Percentiles rank a stretch among this genome's conserved stretches.
Conservation (phyloP, 2,329 filamentous ascomycete species). For the Didymella keratinophila region DNA sequence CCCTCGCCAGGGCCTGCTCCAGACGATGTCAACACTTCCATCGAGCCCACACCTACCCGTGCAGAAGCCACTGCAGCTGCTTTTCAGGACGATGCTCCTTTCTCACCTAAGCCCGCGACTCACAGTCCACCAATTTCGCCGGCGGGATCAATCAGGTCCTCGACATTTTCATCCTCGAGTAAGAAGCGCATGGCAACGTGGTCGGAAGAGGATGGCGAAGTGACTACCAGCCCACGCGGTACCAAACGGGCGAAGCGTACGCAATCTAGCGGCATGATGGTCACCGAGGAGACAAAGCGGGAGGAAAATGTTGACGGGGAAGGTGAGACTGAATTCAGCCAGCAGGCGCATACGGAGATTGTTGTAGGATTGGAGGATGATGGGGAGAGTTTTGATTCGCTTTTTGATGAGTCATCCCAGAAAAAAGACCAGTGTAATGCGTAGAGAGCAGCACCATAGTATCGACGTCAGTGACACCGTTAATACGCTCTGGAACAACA, state of each 20-base stretch:
- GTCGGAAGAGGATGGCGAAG: background rate
- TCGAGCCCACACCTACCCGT: background rate
- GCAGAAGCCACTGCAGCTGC: background rate
- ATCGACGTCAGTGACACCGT: too few relatives aligned
- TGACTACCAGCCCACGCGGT: background rate
- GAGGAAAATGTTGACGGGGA: background rate
- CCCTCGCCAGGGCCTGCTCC: background rate
- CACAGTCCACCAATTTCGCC: background rate
- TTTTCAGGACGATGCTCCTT: background rate
- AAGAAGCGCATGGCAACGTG: constrained; percentile 5
- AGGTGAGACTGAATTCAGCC: background rate
- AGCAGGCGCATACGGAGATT: background rate
- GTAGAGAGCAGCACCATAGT: too few relatives aligned
- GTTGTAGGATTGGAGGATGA: background rate
- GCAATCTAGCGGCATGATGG: too few relatives aligned
- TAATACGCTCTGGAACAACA: too few relatives aligned
- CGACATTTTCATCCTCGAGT: background rate
- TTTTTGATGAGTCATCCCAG: background rate
- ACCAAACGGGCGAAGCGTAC: background rate
- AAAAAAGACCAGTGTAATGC: too few relatives aligned
- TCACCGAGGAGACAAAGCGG: background rate
- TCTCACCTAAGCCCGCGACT: background rate
- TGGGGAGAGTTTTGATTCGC: background rate
- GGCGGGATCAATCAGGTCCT: background rate
- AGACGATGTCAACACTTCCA: background rate